Percentiles rank a stretch among this genome's conserved stretches.
These are phyloP conservation scores for Uronychia binucleata DNA, from an alignment of 73 alveolate species.

Conservation along the genomic window DNA sequence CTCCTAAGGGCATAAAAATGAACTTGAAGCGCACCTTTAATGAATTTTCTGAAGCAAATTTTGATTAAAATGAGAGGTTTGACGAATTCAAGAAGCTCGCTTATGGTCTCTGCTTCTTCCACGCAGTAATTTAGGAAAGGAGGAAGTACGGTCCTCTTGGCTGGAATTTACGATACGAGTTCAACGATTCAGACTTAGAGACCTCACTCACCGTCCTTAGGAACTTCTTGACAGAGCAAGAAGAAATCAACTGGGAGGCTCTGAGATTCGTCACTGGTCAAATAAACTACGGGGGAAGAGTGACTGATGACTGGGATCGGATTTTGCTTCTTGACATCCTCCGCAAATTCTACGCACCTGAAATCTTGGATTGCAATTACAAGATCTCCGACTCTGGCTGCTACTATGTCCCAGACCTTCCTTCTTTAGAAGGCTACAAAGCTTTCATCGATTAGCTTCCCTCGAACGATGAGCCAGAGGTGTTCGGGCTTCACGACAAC, in stretches of 20 bases:
- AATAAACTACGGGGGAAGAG: slow-evolving; percentile 99
- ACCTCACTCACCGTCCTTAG: slow-evolving; percentile 94
- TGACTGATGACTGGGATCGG: slow-evolving; percentile 99
- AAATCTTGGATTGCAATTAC: slow-evolving; percentile 71
- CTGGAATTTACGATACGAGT: slow-evolving; percentile 99
- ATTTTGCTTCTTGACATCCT: slow-evolving; percentile 84
- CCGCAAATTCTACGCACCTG: slow-evolving; percentile 80
- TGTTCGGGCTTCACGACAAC: slow-evolving; percentile 91
- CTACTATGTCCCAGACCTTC: slow-evolving; percentile 81
- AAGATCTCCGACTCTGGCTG: slow-evolving; percentile 85
- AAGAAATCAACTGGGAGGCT: slow-evolving; percentile 98
- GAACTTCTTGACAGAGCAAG: slow-evolving; percentile 94
- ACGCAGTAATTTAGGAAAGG: slow-evolving; percentile 97
- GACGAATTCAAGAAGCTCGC: slow-evolving; percentile 92
- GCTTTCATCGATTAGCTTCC: slow-evolving; percentile 87
- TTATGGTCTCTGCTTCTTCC: slow-evolving; percentile 99
- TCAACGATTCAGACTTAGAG: slow-evolving; percentile 98
- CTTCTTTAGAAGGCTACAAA: slow-evolving; percentile 66
- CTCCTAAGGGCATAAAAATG: slow-evolving; percentile 86
- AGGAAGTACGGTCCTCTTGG: slow-evolving; percentile 99
- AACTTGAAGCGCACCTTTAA: slow-evolving; percentile 84
- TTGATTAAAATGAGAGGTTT: slow-evolving; percentile 68
- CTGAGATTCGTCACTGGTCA: slow-evolving; percentile 96
- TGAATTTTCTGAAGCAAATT: slow-evolving; percentile 79
- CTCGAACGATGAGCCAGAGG: slow-evolving; percentile 83